Evolutionary conservation across 495 filamentous ascomycete species (phyloP), one percentile per base, ranked within the genome.

Genomic region (Alectoria sarmentosa): DNA sequence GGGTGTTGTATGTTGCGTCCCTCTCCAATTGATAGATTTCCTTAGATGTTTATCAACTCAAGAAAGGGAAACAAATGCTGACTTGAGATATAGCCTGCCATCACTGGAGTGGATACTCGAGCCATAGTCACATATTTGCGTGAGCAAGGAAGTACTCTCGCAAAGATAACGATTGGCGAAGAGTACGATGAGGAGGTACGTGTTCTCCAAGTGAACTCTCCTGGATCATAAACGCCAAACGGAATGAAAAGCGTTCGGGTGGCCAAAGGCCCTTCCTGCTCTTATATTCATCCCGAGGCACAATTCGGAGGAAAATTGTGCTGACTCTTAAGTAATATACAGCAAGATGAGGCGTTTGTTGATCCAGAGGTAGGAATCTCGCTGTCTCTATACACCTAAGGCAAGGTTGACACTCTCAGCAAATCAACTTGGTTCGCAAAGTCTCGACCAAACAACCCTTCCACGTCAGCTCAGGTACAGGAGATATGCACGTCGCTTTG

Each of bases 391-490:
- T n/a, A 32, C 14, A 14, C 49, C 6, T 32, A 19, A 6, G 26
- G 2, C 14, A 19, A 7, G 26, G 11, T 19, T 32, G 19, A 54
- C 28, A 0, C 19, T 19, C 7, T 0, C 21, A 54, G 72, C 88
- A 91, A 76, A 96, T 97, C 79, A 96, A 98, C 78, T 78, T 98
- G 30, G 94, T 98, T 66, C 90, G 90, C 74, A 87, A 89, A 65
- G 94, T 98, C 67, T 94, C 89, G 81, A 98, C 94, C 74, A 98
- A 98, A 82, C 86, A 91, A 62, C 95, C 94, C 15, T 98, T 98
- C 82, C 93, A 96, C 72, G 88, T 97, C 65, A 85, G 85, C 66
- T 89, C 91, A 41, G 81, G 84, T 49, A 81, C 83, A 68, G 90
- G 92, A 65, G 86, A 89, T 73, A 85, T 88, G 75, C 94, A 98